Conservation (phyloP, 495 filamentous ascomycete species). For the Penicillium soppii region DNA sequence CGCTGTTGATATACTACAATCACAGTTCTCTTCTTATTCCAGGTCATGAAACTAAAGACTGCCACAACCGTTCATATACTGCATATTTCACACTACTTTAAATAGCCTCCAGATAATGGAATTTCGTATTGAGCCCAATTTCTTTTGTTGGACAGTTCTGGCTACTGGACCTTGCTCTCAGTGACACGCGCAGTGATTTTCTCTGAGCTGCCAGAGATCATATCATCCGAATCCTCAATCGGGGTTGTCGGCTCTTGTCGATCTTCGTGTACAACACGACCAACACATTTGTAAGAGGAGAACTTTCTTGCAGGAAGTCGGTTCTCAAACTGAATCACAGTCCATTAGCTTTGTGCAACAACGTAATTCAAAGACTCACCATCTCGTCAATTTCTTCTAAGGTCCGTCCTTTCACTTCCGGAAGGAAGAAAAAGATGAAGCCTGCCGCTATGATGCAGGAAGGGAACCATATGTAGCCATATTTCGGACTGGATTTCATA, state of each 20-base stretch:
- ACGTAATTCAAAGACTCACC: too few relatives aligned
- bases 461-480: slow-evolving; percentile 52
- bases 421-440: slow-evolving; percentile 46
- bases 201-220: slow-evolving; percentile 7
- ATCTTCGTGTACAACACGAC: slow-evolving; percentile 3
- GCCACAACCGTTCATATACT: too few relatives aligned
- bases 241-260: background rate
- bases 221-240: background rate
- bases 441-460: slow-evolving; percentile 22
- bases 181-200: too few relatives aligned
- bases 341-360: background rate
- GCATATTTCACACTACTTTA: too few relatives aligned
- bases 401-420: slow-evolving; percentile 52
- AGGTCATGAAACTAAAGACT: too few relatives aligned
- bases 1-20: too few relatives aligned
- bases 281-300: slow-evolving; percentile 16
- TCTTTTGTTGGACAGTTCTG: too few relatives aligned
- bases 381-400: slow-evolving; percentile 30
- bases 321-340: slow-evolving; percentile 15
- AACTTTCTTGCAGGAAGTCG: slow-evolving; percentile 21
- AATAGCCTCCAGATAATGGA: too few relatives aligned
- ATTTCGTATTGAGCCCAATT: too few relatives aligned
- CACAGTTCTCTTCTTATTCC: too few relatives aligned
- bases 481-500: slow-evolving; percentile 49
- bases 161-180: too few relatives aligned